Conservation (phyloP, 139 green algal species). For the Chlorella sp. region DNA sequence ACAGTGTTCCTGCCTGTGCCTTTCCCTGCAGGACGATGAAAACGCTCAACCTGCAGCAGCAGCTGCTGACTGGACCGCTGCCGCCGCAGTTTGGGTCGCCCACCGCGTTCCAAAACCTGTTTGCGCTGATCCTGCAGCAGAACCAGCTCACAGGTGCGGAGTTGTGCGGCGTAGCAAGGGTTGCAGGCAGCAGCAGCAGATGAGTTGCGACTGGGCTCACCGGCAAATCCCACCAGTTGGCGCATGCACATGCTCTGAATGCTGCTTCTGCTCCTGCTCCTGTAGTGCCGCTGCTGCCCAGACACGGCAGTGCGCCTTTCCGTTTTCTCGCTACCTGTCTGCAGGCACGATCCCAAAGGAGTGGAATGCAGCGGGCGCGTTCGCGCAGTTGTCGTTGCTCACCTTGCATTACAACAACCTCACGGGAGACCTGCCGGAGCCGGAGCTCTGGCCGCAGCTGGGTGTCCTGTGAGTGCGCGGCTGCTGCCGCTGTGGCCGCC, state of each 20-base stretch:
- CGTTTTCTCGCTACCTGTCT: no score
- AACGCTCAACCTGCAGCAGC: conserved; percentile 36
- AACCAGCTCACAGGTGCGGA: conserved; percentile 18
- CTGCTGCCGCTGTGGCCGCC: no score
- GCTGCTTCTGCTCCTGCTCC: no score
- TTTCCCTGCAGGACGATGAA: conserved; percentile 2
- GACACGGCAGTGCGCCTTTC: no score
- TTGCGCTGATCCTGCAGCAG: conserved; percentile 25
- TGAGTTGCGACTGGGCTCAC: no score
- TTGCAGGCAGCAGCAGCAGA: no score
- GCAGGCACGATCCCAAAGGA: conserved; percentile 7
- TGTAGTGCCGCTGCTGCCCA: no score
- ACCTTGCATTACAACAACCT: conserved; percentile 1
- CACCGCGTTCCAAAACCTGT: conserved; percentile 14
- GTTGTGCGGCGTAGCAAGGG: background rate
- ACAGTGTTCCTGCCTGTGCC: no score
- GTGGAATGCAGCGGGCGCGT: background rate
- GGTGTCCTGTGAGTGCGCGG: conserved; percentile 16
- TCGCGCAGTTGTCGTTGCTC: background rate
- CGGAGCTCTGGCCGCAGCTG: conserved; percentile 4
- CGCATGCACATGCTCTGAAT: no score
- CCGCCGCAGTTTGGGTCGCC: background rate
- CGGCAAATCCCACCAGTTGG: no score
- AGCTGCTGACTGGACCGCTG: conserved; percentile 17
- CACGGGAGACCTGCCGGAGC: background rate